phyloP scores from a whole-genome alignment of 176 grass and related monocot species.

The Aegilops sharonensis region DNA sequence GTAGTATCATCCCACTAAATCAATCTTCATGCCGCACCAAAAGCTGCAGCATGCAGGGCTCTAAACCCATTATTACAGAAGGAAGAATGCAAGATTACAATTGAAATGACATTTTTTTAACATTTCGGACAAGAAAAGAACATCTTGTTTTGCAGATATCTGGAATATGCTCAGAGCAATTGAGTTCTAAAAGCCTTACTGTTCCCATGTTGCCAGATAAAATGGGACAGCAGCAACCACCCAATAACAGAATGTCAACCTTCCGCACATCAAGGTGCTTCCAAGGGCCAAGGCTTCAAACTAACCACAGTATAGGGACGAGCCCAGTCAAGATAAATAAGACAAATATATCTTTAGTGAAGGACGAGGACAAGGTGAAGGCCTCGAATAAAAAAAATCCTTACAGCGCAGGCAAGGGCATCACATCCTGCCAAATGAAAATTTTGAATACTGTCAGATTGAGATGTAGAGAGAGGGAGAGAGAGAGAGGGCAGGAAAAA shows the following conservation, averaged over 20 bases:
- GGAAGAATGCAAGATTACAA: not conserved
- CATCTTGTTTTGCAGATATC: not conserved
- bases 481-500: not conserved
- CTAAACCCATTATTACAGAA: not conserved
- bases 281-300: constrained; percentile 96
- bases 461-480: not conserved
- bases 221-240: constrained; percentile 87
- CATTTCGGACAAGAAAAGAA: not conserved
- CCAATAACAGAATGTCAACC: constrained; percentile 75
- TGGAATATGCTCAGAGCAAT: constrained; percentile 10
- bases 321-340: constrained; percentile 21
- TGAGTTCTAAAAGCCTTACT: constrained; percentile 53
- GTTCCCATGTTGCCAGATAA: constrained; percentile 99
- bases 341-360: constrained; percentile 2
- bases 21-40: not conserved
- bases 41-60: not conserved
- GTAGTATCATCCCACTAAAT: not conserved
- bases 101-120: not conserved
- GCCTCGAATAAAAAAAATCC: constrained; percentile 40
- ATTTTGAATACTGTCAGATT: constrained; percentile 25
- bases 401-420: constrained; percentile 98
- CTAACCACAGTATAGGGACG: constrained; percentile 40
- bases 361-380: constrained; percentile 20
- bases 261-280: constrained; percentile 91
- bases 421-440: constrained; percentile 79